phyloP scores from a whole-genome alignment of 441 rosid species.

The Jatropha multifida region DNA sequence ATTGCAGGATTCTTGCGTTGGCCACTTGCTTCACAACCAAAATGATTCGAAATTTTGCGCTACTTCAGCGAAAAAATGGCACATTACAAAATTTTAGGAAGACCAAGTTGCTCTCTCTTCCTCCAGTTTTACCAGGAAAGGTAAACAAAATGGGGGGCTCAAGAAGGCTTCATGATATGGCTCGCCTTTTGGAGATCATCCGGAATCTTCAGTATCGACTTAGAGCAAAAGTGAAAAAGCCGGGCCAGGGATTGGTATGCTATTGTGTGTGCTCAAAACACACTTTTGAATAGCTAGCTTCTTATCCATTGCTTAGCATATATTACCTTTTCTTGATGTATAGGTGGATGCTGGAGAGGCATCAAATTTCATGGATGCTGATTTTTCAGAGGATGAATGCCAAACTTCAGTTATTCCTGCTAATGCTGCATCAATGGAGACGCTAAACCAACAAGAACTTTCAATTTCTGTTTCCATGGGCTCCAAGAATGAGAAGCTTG shows the following conservation, averaged over 20 bases:
- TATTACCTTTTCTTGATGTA: constrained; percentile 21
- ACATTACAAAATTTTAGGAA: constrained; percentile 40
- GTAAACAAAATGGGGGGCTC: constrained; percentile 42
- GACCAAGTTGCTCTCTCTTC: constrained; percentile 51
- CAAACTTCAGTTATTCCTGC: constrained; percentile 51
- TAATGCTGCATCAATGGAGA: constrained; percentile 43
- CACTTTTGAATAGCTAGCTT: constrained; percentile 15
- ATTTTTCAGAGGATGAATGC: constrained; percentile 49
- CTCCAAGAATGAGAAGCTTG: constrained; percentile 46
- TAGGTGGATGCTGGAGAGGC: constrained; percentile 58
- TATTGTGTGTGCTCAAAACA: constrained; percentile 27
- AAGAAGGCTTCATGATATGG: constrained; percentile 73
- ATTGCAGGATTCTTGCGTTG: constrained; percentile 78
- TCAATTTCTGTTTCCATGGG: constrained; percentile 29
- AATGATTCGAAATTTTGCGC: constrained; percentile 77
- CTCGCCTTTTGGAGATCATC: constrained; percentile 80
- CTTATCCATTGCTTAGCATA: constrained; percentile 3
- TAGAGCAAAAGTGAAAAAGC: constrained; percentile 66
- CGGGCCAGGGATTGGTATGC: constrained; percentile 66
- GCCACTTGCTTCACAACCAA: constrained; percentile 83
- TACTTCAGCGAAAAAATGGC: constrained; percentile 57
- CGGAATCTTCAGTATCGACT: constrained; percentile 78
- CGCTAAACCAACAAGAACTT: constrained; percentile 38
- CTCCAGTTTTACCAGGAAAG: constrained; percentile 44
- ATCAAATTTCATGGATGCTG: constrained; percentile 42